Evolutionary conservation across 495 filamentous ascomycete genomes (phyloP), one percentile per base, ranked within the genome.

Genomic region (Cercophora newfieldiana): DNA sequence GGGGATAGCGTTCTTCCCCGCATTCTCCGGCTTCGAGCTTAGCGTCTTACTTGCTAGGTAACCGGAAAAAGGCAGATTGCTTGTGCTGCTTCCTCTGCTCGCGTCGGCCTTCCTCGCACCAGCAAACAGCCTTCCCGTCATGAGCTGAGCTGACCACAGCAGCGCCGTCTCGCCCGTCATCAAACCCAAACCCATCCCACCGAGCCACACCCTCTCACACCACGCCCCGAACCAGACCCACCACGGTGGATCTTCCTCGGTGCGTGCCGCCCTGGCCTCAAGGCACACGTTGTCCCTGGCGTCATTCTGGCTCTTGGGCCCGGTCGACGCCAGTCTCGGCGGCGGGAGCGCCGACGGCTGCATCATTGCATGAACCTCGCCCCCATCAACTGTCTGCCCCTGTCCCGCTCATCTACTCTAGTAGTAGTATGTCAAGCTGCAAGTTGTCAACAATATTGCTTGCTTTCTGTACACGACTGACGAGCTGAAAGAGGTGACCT

Each of bases 291-390:
- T 16, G 37, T 44, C 37, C 37, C 37, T 44, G 50, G 50, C 24
- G 50, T 53, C 50, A 53, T 24, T 26, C 50, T 53, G 29, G 50
- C 22, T 12, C 19, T 59, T 37, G 29, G 29, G 51, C 21, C 50
- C 22, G 37, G 54, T 47, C 30, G 54, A 61, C 26, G 64, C 56
- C 64, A 66, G 57, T 61, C 48, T 66, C 64, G 64, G 64, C 57
- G 56, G 53, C 55, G 30, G 57, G 29, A 63, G 33, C 14, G 22
- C 60, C 63, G 54, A 65, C 33, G 26, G 58, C 56, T 54, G 56
- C 64, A 61, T 66, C 29, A 61, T 47, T 54, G 56, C 64, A 61
- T 66, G 48, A 61, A 47, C 57, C 18, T 25, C 44, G 29, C 10
- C 55, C 54, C 12, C 22, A 26, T 49, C 26, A 44, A 33, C 37